Conservation (phyloP, 352 stramenopile species). For the Halophytophthora batemanensis region DNA sequence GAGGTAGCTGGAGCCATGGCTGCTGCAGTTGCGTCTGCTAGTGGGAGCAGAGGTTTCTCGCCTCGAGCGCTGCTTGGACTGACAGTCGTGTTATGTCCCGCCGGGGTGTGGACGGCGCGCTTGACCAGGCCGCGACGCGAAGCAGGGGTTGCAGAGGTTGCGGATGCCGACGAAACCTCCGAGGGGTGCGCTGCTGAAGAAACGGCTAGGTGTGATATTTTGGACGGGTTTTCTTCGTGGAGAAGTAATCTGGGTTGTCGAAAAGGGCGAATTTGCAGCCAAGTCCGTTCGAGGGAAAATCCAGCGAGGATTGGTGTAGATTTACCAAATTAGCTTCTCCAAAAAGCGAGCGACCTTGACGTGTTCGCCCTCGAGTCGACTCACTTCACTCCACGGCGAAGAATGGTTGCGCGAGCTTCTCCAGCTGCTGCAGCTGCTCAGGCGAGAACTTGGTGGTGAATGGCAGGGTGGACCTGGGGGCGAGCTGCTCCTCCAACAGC, state of each 20-base stretch:
- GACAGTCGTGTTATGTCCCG: conserved; percentile 14
- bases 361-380: not conserved
- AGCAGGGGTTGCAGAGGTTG: too few species aligned
- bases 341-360: too few species aligned
- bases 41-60: not conserved
- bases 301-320: conserved; percentile 4
- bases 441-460: conserved; percentile 35
- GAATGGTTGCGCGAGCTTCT: conserved; percentile 24
- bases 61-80: conserved; percentile 1
- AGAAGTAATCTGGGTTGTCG: too few species aligned
- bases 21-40: conserved; percentile 10
- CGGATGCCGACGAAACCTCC: too few species aligned
- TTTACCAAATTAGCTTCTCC: conserved; percentile 7
- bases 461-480: conserved; percentile 27
- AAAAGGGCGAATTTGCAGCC: too few species aligned
- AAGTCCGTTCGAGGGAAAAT: conserved; percentile 3
- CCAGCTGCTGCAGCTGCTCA: conserved; percentile 39
- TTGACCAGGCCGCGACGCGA: not conserved
- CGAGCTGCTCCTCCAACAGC: conserved; percentile 62
- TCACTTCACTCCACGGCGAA: conserved; percentile 34
- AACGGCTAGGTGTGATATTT: conserved; percentile 17
- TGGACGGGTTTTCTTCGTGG: too few species aligned
- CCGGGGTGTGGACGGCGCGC: not conserved
- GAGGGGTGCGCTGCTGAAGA: conserved; percentile 5
- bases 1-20: conserved; percentile 17